Conservation (phyloP, 2,329 filamentous ascomycete species). For the Colletotrichum tabaci region DNA sequence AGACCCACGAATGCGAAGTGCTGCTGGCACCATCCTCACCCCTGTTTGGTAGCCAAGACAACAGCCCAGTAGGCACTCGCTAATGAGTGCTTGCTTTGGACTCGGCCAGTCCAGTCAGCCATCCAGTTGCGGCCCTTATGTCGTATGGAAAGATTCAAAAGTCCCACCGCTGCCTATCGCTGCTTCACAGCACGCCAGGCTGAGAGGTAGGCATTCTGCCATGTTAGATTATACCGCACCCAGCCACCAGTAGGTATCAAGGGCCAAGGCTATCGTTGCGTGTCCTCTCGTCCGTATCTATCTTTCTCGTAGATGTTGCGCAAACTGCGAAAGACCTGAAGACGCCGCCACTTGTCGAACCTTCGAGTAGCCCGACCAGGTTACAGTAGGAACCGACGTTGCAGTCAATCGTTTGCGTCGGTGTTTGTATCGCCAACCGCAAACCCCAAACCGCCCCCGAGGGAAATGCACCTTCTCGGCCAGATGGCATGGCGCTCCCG, state of each 20-base stretch:
- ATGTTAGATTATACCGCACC: neutral
- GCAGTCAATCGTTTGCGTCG: neutral
- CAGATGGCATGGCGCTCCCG: neutral
- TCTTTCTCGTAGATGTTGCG: neutral
- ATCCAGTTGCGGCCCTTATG: conserved; percentile 10
- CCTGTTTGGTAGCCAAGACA: conserved; percentile 5
- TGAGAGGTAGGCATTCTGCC: conserved; percentile 24
- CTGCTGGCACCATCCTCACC: neutral
- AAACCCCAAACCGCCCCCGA: conserved; percentile 1
- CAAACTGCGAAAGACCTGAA: neutral
- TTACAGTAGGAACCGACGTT: neutral
- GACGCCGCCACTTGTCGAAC: neutral
- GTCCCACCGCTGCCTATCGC: neutral
- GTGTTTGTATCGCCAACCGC: conserved; percentile 10
- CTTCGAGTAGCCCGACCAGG: neutral
- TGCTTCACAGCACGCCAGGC: conserved; percentile 10
- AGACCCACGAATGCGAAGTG: neutral
- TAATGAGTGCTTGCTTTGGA: neutral
- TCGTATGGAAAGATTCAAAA: conserved; percentile 15
- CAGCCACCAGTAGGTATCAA: neutral
- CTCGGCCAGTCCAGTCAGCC: neutral
- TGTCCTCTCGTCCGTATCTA: neutral
- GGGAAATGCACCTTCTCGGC: neutral
- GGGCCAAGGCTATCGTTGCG: neutral
- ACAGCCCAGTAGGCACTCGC: neutral